Percentiles rank a stretch among this genome's conserved stretches.
Evolutionary conservation across 1,284 basidiomycete species (phyloP).

Genomic region (Lignosus rhinocerotis): DNA sequence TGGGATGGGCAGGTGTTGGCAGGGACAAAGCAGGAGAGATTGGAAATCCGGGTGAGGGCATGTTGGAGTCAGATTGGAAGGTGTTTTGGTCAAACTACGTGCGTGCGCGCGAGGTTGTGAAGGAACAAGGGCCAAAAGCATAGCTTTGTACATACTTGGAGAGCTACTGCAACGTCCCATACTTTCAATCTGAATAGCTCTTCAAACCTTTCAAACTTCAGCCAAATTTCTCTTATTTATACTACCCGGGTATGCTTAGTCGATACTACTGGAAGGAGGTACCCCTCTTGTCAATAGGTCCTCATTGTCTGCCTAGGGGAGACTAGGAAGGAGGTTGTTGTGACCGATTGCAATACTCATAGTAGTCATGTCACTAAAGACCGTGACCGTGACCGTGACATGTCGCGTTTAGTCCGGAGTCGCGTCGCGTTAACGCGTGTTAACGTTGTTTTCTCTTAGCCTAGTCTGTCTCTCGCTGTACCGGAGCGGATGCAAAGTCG

Average conservation of each 20-base stretch:
- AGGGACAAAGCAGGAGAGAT: conserved; percentile 37
- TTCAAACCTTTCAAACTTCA: no score
- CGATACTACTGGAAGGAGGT: no score
- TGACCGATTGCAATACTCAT: no score
- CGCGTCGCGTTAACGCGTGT: not conserved
- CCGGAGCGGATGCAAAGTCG: not conserved
- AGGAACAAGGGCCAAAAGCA: conserved; percentile 16
- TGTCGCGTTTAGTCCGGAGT: not conserved
- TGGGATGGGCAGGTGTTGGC: conserved; percentile 60
- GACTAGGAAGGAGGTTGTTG: no score
- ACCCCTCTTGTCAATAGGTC: no score
- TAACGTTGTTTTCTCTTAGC: not conserved
- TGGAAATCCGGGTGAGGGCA: conserved; percentile 49
- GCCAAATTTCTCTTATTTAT: no score
- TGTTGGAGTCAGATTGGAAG: conserved; percentile 58
- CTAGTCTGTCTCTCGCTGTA: no score
- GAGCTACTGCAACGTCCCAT: not conserved
- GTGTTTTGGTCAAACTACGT: conserved; percentile 49
- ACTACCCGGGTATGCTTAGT: no score
- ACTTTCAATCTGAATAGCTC: no score
- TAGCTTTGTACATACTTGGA: not conserved
- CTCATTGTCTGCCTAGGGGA: no score
- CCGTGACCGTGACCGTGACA: not conserved
- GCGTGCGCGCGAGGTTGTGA: conserved; percentile 37
- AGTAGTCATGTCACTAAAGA: no score